Evolutionary conservation across 805 yeast genomes (phyloP), one percentile per base, ranked within the genome.

Genomic region (Metschnikowia santaceciliae): DNA sequence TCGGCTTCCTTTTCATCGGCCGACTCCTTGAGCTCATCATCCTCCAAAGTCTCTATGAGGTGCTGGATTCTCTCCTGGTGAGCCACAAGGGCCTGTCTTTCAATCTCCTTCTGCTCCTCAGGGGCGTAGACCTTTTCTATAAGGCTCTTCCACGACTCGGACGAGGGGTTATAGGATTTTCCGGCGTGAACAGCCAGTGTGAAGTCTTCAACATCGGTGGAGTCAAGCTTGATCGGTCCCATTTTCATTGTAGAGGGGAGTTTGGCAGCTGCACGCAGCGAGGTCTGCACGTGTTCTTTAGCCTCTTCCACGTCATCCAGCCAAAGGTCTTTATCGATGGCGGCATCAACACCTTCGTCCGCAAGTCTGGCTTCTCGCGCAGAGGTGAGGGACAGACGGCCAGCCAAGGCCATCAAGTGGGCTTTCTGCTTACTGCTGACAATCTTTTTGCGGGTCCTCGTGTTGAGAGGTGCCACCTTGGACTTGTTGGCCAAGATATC

Each of bases 131-230:
- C 97, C 48, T 75, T 72, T 48, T 80, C 72, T 47, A 94, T 80
- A 58, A 91, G 76, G 17, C 67, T 69, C 59, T 82, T 82, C 99
- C 99, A 94, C 26, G 87, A 81, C 50, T 84, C 86, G 56, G 84
- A 74, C 11, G 92, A 78, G 23, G 99, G 99, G 64, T 94, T 94
- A 64, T 90, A 94, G 2, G 98, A 91, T 66, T 86, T 88, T 49
- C 98, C 98, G 1, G 85, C 94, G 60, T 85, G 84, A 11, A 96
- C 90, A 17, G 32, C 22, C 39, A 33, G 39, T 3, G 83, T 38
- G 39, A 42, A 46, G 38, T 62, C 60, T 8, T 62, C 59, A 13
- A 56, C 50, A 1, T 58, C 66, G 17, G 75, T 83, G 43, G 70
- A 60, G 22, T n/a, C 76, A 15, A 88, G 79, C 39, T 60, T 60